Conservation (phyloP, 169 alveolate genomes). For the Plasmodium yoelii region DNA sequence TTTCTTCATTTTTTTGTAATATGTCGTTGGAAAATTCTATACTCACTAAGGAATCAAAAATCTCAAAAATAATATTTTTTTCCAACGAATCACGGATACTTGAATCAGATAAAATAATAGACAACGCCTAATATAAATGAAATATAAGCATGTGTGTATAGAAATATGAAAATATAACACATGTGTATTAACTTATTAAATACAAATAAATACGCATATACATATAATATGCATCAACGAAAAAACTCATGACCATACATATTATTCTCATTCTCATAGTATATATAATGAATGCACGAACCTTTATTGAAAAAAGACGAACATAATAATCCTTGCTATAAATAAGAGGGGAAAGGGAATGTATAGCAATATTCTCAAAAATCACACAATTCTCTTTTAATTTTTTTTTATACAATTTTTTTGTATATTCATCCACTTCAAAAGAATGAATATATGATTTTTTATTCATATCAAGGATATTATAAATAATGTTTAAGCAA, state of each 20-base stretch:
- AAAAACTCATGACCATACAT: no score
- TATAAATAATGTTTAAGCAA: constrained; percentile 58
- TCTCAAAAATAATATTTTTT: constrained; percentile 29
- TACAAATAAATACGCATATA: no score
- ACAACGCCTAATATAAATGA: constrained; percentile 24
- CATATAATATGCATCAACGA: no score
- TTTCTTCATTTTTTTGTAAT: constrained; percentile 41
- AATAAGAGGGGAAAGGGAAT: constrained; percentile 15
- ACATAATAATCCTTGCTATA: constrained; percentile 35
- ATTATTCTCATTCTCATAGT: no score
- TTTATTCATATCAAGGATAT: constrained; percentile 41
- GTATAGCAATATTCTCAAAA: constrained; percentile 41
- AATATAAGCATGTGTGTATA: not conserved
- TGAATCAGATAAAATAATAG: constrained; percentile 38
- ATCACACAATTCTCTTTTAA: constrained; percentile 17
- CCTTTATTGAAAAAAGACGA: constrained; percentile 50
- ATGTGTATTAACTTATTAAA: not conserved
- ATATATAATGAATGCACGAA: not conserved
- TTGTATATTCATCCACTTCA: constrained; percentile 60
- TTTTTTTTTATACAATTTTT: constrained; percentile 30
- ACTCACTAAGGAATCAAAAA: constrained; percentile 47
- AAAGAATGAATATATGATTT: constrained; percentile 33
- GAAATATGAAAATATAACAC: not conserved
- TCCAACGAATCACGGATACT: constrained; percentile 56
- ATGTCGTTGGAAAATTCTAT: constrained; percentile 18